These are phyloP conservation scores for Medakamo hakoo DNA, from an alignment of 139 green algal species.

Conservation along the genomic window DNA sequence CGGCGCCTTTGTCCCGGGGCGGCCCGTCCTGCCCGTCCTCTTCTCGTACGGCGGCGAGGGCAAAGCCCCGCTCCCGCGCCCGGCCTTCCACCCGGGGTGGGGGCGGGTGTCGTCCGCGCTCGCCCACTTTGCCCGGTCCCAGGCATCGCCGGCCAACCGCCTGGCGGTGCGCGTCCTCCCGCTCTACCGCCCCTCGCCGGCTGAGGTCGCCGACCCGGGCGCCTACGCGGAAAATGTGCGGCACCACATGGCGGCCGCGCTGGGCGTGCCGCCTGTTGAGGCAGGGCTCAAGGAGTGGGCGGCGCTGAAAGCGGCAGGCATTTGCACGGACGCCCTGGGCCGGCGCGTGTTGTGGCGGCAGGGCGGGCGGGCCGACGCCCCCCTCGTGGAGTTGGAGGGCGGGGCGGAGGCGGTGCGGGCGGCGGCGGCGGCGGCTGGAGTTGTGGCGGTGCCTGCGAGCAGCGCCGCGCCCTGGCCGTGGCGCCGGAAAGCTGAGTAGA, in stretches of 20 bases:
- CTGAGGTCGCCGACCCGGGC: background rate
- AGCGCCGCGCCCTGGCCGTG: too few species aligned
- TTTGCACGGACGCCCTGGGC: too few species aligned
- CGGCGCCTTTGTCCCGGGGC: constrained; percentile 22
- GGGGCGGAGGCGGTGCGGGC: too few species aligned
- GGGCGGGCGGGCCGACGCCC: too few species aligned
- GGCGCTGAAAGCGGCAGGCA: background rate
- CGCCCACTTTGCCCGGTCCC: constrained; percentile 22
- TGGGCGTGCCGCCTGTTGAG: background rate
- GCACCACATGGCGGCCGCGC: background rate
- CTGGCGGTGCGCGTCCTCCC: constrained; percentile 14
- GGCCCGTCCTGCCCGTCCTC: constrained; percentile 26
- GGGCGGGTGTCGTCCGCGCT: constrained; percentile 13
- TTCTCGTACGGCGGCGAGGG: constrained; percentile 18
- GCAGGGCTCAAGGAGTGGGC: background rate
- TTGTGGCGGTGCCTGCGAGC: too few species aligned
- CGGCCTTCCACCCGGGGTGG: constrained; percentile 17
- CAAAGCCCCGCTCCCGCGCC: too few species aligned
- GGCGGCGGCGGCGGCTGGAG: too few species aligned
- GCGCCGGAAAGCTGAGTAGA: too few species aligned
- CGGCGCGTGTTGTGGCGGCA: too few species aligned
- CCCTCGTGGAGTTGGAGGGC: too few species aligned
- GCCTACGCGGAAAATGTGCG: background rate
- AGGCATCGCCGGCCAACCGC: constrained; percentile 8
- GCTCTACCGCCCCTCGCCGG: constrained; percentile 6